Evolutionary conservation across 148 eudicot genomes (phyloP).

Genomic region (Heliamphora exappendiculata): DNA sequence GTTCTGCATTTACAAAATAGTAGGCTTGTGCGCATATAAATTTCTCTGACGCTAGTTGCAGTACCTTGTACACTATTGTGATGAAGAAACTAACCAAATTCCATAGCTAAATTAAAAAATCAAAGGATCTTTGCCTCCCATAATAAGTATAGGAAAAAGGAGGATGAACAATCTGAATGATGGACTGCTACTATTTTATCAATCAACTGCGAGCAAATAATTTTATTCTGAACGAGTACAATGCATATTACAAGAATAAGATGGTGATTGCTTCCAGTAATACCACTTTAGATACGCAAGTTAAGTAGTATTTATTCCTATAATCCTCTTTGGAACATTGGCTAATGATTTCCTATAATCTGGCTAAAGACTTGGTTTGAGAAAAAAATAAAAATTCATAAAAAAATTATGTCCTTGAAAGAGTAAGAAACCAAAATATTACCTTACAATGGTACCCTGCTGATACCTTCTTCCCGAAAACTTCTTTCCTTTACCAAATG

Average conservation of each 20-base stretch:
- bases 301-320: not conserved
- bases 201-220: not conserved
- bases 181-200: not conserved
- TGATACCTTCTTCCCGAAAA: slow-evolving; percentile 83
- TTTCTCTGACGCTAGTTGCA: not conserved
- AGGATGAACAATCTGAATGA: not conserved
- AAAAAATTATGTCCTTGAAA: not conserved
- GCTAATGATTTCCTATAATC: not conserved
- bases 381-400: not conserved
- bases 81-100: not conserved
- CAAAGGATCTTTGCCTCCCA: not conserved
- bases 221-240: not conserved
- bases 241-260: not conserved
- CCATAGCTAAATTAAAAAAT: not conserved
- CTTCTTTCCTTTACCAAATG: slow-evolving; percentile 82
- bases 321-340: not conserved
- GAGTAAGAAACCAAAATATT: slow-evolving; percentile 1
- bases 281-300: not conserved
- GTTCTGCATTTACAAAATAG: not conserved
- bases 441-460: slow-evolving; percentile 97
- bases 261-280: not conserved
- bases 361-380: not conserved
- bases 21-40: too few species aligned
- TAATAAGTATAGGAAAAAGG: not conserved
- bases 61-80: not conserved